phyloP scores from a whole-genome alignment of 2,329 filamentous ascomycete genomes.

The Penicillium sp. region DNA sequence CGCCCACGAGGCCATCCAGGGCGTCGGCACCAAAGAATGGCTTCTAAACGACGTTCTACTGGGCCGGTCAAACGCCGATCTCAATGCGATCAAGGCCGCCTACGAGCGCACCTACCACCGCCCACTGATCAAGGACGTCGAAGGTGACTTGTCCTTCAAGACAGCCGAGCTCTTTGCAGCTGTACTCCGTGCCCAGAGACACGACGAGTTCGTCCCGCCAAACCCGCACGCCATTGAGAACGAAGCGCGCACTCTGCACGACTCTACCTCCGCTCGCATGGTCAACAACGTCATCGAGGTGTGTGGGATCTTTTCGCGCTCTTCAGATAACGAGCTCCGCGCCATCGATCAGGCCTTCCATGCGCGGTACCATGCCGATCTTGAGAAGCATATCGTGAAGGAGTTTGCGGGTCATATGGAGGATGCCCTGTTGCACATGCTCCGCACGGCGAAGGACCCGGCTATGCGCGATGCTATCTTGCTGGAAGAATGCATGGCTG shows the following conservation, averaged over 20 bases:
- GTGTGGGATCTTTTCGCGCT: conserved; percentile 69
- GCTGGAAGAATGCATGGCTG: conserved; percentile 84
- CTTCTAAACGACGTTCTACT: conserved; percentile 84
- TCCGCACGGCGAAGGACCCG: conserved; percentile 72
- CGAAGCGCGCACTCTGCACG: conserved; percentile 72
- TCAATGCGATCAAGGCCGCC: conserved; percentile 75
- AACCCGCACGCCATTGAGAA: conserved; percentile 67
- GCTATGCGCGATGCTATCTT: conserved; percentile 76
- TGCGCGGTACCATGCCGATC: conserved; percentile 62
- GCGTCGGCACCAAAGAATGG: conserved; percentile 78
- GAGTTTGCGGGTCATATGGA: conserved; percentile 93
- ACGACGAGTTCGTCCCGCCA: conserved; percentile 72
- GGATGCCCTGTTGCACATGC: conserved; percentile 71
- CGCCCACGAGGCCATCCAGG: conserved; percentile 67
- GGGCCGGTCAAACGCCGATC: conserved; percentile 76
- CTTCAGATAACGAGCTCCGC: conserved; percentile 77
- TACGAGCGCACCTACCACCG: conserved; percentile 66
- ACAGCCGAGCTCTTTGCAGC: conserved; percentile 82
- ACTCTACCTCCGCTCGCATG: conserved; percentile 66
- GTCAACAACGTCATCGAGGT: conserved; percentile 49
- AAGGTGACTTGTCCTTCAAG: conserved; percentile 75
- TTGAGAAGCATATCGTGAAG: conserved; percentile 70
- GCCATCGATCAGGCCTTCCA: conserved; percentile 74
- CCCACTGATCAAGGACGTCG: conserved; percentile 67
- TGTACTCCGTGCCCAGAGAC: conserved; percentile 67